Evolutionary conservation across 345 rosid genomes (phyloP).

Genomic region (Kernera saxatilis): DNA sequence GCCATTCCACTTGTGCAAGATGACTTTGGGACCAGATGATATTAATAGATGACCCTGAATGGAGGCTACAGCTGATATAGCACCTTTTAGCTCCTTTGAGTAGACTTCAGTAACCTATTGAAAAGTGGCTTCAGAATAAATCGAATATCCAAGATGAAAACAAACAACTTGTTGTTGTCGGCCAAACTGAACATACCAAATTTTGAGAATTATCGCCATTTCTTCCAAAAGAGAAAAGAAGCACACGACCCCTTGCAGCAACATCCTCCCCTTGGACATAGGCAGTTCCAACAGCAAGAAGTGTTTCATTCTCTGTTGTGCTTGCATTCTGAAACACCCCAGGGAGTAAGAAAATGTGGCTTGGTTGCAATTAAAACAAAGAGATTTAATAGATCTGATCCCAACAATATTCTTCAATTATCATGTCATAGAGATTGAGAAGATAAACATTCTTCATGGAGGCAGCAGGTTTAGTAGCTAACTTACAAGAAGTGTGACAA

Average conservation of each 20-base stretch:
- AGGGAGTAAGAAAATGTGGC: conserved; percentile 6
- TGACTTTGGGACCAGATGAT: conserved; percentile 95
- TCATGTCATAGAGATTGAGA: conserved; percentile 4
- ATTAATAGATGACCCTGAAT: conserved; percentile 94
- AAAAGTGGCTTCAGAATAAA: conserved; percentile 13
- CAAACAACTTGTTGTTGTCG: background rate
- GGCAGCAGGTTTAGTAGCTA: conserved; percentile 20
- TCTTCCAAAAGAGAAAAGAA: conserved; percentile 72
- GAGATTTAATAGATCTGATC: background rate
- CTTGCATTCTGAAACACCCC: conserved; percentile 58
- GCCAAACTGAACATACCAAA: conserved; percentile 39
- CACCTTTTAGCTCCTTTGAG: conserved; percentile 93
- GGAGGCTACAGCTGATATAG: conserved; percentile 95
- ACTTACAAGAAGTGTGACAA: conserved; percentile 86
- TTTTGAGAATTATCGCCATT: conserved; percentile 56
- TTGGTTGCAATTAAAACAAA: conserved; percentile 4
- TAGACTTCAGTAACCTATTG: conserved; percentile 83
- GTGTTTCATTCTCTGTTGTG: conserved; percentile 80
- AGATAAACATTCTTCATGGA: background rate
- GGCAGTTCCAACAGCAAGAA: conserved; percentile 93
- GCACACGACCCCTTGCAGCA: conserved; percentile 94
- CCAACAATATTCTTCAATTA: background rate
- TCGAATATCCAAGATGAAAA: background rate
- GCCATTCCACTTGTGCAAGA: conserved; percentile 91
- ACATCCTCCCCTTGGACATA: conserved; percentile 99